phyloP scores from a whole-genome alignment of 352 stramenopile species.

The Elongisporangium prolatum region DNA sequence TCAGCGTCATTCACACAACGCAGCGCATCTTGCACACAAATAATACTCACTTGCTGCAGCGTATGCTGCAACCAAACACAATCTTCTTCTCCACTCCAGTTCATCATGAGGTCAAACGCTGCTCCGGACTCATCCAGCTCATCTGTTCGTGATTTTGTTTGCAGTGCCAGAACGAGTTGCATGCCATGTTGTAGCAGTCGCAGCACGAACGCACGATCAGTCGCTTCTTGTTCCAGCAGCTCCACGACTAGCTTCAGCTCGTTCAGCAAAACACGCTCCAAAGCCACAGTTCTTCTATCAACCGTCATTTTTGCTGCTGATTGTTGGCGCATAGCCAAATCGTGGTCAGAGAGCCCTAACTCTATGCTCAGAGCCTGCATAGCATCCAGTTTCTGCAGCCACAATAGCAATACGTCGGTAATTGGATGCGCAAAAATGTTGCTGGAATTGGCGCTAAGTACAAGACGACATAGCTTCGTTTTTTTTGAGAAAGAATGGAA shows the following conservation, averaged over 20 bases:
- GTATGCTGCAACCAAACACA: slow-evolving; percentile 1
- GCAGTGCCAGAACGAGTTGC: slow-evolving; percentile 26
- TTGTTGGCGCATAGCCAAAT: slow-evolving; percentile 46
- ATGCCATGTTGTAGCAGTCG: slow-evolving; percentile 58
- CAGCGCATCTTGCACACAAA: slow-evolving; percentile 29
- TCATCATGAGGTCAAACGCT: not conserved
- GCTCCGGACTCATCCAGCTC: not conserved
- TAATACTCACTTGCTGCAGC: slow-evolving; percentile 28
- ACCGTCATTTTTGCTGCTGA: slow-evolving; percentile 11
- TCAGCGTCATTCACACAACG: not conserved
- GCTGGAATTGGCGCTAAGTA: slow-evolving; percentile 3
- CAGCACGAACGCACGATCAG: slow-evolving; percentile 47
- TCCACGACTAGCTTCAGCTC: slow-evolving; percentile 67
- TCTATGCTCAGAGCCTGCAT: slow-evolving; percentile 50
- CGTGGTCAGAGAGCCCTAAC: slow-evolving; percentile 55
- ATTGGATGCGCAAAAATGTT: slow-evolving; percentile 44
- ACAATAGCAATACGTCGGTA: slow-evolving; percentile 39
- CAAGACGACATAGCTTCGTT: slow-evolving; percentile 29
- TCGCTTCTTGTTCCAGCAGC: slow-evolving; percentile 52
- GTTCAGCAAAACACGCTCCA: slow-evolving; percentile 44
- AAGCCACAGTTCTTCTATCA: slow-evolving; percentile 7
- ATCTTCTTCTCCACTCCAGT: not conserved
- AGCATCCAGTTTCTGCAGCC: slow-evolving; percentile 48
- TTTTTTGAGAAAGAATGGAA: slow-evolving; percentile 67
- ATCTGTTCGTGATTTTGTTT: not conserved